phyloP scores from a whole-genome alignment of 2,329 filamentous ascomycete species.

The Talaromyces pinophilus region DNA sequence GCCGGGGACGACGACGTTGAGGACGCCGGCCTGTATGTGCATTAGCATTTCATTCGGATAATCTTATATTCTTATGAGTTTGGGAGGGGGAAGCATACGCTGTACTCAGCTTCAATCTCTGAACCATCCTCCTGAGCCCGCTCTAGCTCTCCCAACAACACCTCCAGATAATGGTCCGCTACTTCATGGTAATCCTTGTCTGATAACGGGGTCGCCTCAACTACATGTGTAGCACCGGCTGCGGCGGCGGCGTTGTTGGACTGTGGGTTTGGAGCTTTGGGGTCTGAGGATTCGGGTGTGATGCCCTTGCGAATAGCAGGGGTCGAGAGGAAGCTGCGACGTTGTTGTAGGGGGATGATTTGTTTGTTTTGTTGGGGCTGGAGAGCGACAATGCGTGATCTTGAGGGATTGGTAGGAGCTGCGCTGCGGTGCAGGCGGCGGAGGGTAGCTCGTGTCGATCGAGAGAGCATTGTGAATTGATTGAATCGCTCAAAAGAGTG shows the following conservation, averaged over 20 bases:
- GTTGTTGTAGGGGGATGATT: background rate
- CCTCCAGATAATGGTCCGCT: constrained; percentile 72
- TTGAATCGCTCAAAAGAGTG: background rate
- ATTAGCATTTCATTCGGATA: background rate
- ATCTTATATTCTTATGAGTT: background rate
- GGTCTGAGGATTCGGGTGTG: constrained; percentile 61
- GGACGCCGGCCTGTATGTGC: constrained; percentile 70
- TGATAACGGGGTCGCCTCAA: constrained; percentile 64
- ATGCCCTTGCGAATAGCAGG: constrained; percentile 51
- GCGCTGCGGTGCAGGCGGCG: constrained; percentile 25
- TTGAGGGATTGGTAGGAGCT: constrained; percentile 11
- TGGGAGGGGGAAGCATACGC: constrained; percentile 57
- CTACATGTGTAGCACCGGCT: constrained; percentile 40
- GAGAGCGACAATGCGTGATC: constrained; percentile 10
- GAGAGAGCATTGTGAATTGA: constrained; percentile 37
- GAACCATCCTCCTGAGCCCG: constrained; percentile 68
- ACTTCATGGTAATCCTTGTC: constrained; percentile 74
- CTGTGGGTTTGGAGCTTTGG: constrained; percentile 46
- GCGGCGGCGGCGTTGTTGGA: constrained; percentile 38
- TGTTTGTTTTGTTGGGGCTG: constrained; percentile 21
- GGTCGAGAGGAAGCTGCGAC: constrained; percentile 40
- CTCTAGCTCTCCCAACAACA: constrained; percentile 64
- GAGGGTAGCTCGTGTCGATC: constrained; percentile 46
- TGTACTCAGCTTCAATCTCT: constrained; percentile 85
- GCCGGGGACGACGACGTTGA: constrained; percentile 70